phyloP scores from a whole-genome alignment of 331 rosid species.

The Malus hybrid region DNA sequence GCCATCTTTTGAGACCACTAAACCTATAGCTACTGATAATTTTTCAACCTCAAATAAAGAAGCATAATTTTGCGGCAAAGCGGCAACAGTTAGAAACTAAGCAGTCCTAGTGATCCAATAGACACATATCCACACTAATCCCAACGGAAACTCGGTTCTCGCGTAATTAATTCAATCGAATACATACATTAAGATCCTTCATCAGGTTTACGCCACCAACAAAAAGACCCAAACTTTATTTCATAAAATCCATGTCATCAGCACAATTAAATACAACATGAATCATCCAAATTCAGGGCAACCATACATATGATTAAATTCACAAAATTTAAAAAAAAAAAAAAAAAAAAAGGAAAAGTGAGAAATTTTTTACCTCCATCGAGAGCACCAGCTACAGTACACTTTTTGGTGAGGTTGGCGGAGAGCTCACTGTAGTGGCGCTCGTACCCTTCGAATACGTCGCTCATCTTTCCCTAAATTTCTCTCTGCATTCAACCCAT shows the following conservation, averaged over 20 bases:
- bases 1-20: not conserved
- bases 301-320: not conserved
- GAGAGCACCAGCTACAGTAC: constrained; percentile 58
- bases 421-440: constrained; percentile 90
- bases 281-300: not conserved
- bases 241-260: not conserved
- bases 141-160: not conserved
- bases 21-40: not conserved
- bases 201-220: not conserved
- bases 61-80: not conserved
- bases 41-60: not conserved
- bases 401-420: constrained; percentile 65
- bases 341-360: not conserved
- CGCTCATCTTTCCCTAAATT: constrained; percentile 53
- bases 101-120: not conserved
- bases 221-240: not conserved
- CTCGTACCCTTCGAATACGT: constrained; percentile 83
- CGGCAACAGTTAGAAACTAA: not conserved
- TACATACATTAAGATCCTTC: not conserved
- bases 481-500: constrained; percentile 15
- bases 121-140: not conserved
- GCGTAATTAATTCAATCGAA: not conserved
- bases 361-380: constrained; percentile 45
- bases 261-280: not conserved
- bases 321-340: too few relatives aligned